These are phyloP conservation scores for Chloranthus sessilifolius DNA, from an alignment of 164 flowering plant genomes.

Conservation along the genomic window DNA sequence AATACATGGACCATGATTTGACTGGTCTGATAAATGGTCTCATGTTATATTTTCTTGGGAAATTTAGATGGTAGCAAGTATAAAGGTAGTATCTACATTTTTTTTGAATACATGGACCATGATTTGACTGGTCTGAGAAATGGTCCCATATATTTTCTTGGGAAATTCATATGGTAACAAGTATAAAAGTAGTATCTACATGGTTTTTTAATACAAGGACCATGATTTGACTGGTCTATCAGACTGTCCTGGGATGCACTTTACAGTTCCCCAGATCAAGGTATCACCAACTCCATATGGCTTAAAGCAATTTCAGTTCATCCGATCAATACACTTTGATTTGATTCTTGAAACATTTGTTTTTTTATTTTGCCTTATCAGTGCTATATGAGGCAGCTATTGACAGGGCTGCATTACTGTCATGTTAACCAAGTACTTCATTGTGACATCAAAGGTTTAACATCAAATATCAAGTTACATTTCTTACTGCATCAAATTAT, in stretches of 20 bases:
- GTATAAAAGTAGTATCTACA: constrained; percentile 81
- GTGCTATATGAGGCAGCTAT: constrained; percentile 96
- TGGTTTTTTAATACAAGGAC: constrained; percentile 99
- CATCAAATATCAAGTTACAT: not conserved
- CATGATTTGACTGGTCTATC: constrained; percentile 95
- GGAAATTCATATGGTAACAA: constrained; percentile 58
- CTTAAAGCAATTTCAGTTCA: not conserved
- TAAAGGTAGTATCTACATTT: no score
- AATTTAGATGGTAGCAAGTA: no score
- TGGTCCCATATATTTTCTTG: not conserved
- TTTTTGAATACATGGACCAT: no score
- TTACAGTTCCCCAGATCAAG: constrained; percentile 90
- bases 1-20: no score
- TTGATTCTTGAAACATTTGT: constrained; percentile 12
- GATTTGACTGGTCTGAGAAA: no score
- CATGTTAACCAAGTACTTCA: constrained; percentile 96
- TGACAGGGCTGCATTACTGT: constrained; percentile 94
- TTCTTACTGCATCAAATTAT: constrained; percentile 1
- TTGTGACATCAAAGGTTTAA: constrained; percentile 86
- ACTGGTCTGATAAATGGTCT: no score
- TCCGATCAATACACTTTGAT: no score
- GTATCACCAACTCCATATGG: constrained; percentile 25
- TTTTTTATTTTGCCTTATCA: constrained; percentile 19
- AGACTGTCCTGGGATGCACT: constrained; percentile 88
- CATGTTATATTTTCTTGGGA: no score